Conservation (phyloP, 2,329 filamentous ascomycete genomes). For the Penicillium occitanis region DNA sequence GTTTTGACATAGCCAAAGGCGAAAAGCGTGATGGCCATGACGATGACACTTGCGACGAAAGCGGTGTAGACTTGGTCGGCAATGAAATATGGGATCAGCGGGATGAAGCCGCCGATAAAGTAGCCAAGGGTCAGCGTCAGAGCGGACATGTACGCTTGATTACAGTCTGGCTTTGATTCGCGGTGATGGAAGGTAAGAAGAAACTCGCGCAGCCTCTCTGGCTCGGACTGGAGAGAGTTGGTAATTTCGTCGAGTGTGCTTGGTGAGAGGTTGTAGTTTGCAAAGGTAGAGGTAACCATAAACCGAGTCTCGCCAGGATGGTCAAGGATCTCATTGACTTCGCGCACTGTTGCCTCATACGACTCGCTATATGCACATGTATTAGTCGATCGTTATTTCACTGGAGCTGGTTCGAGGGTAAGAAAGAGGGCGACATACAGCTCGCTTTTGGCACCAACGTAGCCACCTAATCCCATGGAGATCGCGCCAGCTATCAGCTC, state of each 20-base stretch:
- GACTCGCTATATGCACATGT: slow-evolving; percentile 38
- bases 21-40: slow-evolving; percentile 46
- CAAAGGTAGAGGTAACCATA: slow-evolving; percentile 45
- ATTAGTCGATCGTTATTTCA: slow-evolving; percentile 1
- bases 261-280: slow-evolving; percentile 42
- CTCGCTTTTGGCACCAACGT: slow-evolving; percentile 57
- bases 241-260: slow-evolving; percentile 39
- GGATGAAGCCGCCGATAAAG: slow-evolving; percentile 39
- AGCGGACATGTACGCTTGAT: slow-evolving; percentile 50
- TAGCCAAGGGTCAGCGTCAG: slow-evolving; percentile 38
- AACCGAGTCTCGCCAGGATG: slow-evolving; percentile 36
- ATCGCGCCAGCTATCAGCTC: slow-evolving; percentile 70
- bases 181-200: slow-evolving; percentile 51
- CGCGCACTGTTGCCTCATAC: slow-evolving; percentile 47
- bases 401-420: neutral
- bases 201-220: slow-evolving; percentile 46
- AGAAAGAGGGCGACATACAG: slow-evolving; percentile 38
- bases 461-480: slow-evolving; percentile 70
- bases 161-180: slow-evolving; percentile 45
- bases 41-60: slow-evolving; percentile 45
- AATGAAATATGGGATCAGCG: slow-evolving; percentile 51
- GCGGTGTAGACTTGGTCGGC: slow-evolving; percentile 42
- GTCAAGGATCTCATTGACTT: slow-evolving; percentile 44
- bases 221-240: slow-evolving; percentile 38
- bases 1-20: slow-evolving; percentile 50